These are phyloP conservation scores for Basipetospora chlamydospora DNA, from an alignment of 2,329 filamentous ascomycete genomes.

Conservation along the genomic window DNA sequence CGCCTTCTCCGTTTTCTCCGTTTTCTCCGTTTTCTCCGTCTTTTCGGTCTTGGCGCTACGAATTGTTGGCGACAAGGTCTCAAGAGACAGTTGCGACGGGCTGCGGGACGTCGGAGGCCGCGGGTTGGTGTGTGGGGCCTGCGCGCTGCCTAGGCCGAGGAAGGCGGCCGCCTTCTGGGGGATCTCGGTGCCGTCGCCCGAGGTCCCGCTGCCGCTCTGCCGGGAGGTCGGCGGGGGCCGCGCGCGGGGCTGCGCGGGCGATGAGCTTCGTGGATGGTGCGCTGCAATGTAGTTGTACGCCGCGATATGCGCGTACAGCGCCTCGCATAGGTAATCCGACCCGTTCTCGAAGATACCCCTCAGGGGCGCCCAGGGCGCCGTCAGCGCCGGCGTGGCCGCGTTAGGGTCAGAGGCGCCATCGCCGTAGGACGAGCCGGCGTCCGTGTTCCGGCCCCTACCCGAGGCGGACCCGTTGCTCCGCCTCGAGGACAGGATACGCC, in stretches of 20 bases:
- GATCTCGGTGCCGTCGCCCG: conserved; percentile 17
- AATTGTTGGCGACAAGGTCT: background rate
- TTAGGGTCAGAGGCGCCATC: background rate
- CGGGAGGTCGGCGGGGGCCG: background rate
- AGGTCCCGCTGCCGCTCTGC: conserved; percentile 8
- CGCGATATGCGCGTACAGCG: conserved; percentile 43
- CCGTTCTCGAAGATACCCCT: conserved; percentile 37
- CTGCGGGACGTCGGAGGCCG: background rate
- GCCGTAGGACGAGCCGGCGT: background rate
- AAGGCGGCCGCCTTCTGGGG: conserved; percentile 38
- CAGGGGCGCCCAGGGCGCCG: conserved; percentile 26
- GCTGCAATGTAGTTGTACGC: conserved; percentile 41
- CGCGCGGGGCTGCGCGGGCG: conserved; percentile 9
- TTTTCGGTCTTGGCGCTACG: too few relatives aligned
- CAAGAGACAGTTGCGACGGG: conserved; percentile 5
- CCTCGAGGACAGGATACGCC: conserved; percentile 5
- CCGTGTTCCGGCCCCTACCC: background rate
- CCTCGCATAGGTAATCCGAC: conserved; percentile 41
- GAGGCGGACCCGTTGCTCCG: background rate
- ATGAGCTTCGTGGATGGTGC: too few relatives aligned
- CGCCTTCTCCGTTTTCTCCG: too few relatives aligned
- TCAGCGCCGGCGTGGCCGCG: background rate
- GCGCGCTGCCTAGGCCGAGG: background rate
- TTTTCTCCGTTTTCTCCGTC: too few relatives aligned
- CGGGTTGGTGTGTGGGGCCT: conserved; percentile 6